These are phyloP conservation scores for Prunus yedoensis DNA, from an alignment of 331 rosid species.

Conservation along the genomic window DNA sequence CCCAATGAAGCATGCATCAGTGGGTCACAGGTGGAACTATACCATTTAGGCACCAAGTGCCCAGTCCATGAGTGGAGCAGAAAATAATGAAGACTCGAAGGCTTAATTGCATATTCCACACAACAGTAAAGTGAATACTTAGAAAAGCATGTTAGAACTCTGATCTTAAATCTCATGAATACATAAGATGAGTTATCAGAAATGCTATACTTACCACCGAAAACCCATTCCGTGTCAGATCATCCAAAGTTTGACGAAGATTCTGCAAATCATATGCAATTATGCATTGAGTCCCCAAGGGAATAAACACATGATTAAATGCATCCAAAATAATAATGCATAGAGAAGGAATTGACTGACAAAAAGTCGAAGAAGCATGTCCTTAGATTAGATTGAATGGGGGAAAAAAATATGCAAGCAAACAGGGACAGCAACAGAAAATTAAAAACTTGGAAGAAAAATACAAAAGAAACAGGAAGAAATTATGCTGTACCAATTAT, in stretches of 20 bases:
- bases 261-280: slow-evolving; percentile 51
- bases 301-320: not conserved
- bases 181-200: slow-evolving; percentile 9
- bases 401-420: not conserved
- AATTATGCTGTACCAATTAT: not conserved
- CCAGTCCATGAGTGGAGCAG: not conserved
- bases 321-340: not conserved
- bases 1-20: not conserved
- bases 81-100: not conserved
- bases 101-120: not conserved
- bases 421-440: not conserved
- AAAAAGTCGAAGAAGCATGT: not conserved
- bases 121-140: not conserved
- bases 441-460: too few species aligned
- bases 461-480: not conserved
- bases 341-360: not conserved
- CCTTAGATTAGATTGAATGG: not conserved
- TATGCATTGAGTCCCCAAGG: slow-evolving; percentile 11
- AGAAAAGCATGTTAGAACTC: not conserved
- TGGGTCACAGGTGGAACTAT: not conserved
- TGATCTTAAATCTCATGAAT: not conserved
- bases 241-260: slow-evolving; percentile 95
- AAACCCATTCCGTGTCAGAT: slow-evolving; percentile 73
- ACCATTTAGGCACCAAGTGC: not conserved
- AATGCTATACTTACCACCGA: slow-evolving; percentile 71